Conservation (phyloP, 176 grass and related monocot genomes). For the Carex littledalei region DNA sequence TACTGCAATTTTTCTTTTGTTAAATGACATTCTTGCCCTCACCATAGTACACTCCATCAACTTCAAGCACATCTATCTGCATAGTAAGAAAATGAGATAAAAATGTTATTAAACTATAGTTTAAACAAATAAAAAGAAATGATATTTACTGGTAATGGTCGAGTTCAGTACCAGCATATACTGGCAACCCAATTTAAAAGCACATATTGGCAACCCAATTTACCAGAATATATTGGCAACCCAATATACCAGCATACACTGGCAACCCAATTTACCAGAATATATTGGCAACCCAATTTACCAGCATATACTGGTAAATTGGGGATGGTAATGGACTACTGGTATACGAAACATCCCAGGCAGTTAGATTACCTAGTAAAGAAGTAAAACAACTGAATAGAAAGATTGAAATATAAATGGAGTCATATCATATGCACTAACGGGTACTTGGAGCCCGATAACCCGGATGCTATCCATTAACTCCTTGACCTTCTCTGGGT, state of each 20-base stretch:
- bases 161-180: no score
- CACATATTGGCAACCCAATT: no score
- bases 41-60: constrained; percentile 90
- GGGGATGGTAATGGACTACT: no score
- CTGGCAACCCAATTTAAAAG: no score
- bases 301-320: no score
- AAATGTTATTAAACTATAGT: neutral
- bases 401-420: neutral
- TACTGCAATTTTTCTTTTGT: neutral
- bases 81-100: constrained; percentile 2
- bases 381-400: neutral
- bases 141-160: neutral
- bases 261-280: neutral
- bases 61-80: constrained; percentile 96
- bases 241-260: neutral
- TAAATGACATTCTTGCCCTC: neutral
- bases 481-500: constrained; percentile 73
- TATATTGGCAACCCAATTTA: neutral
- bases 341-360: no score
- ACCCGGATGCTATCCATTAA: constrained; percentile 82
- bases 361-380: no score
- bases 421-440: constrained; percentile 24
- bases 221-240: no score
- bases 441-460: constrained; percentile 90
- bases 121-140: no score